Base-by-base conservation (phyloP, 2,329 filamentous ascomycete species). In the Trichoderma hamatum region DNA sequence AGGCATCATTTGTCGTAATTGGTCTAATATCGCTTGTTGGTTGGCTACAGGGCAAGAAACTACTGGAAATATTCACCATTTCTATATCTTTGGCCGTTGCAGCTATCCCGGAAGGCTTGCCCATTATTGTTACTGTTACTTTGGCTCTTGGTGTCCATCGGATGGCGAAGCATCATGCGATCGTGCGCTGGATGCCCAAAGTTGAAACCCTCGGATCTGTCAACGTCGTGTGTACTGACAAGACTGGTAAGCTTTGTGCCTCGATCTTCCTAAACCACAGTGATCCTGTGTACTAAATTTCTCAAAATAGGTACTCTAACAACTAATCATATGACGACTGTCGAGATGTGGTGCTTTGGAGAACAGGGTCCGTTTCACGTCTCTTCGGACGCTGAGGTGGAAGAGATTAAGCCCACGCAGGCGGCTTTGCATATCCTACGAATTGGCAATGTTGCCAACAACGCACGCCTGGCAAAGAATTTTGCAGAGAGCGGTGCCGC, bases 201-300 rank as follows among this genome's bases (percentile, higher is more conserved):
- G 96, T 99, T 10, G 96, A 99, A 79, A 99, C 96, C 0, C 83
- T 99, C 5, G 96, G 96, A 10, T 97, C 94, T n/a, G 96, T 99
- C 70, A 99, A 98, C 75, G 94, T 99, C n/a, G 93, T 99, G 7
- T 99, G 96, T 82, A 97, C 94, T 73, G 96, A 99, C 84, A 99
- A 99, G 82, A 99, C 96, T 54, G 93, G 89, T 89, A 81, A 74
- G 71, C 16, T 51, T 34, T 2, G 14, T 13, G 26, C 46, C 21
- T 3, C 6, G 34, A 19, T 28, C 39, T 32, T 54, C 28, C 1
- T 26, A 5, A 46, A 32, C 30, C 43, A 32, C 14, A 49, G 19
- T 24, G 16, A 32, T 19, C 34, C 7, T 16, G 7, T 61, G 3
- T 51, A 26, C 63, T 67, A 10, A 67, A 7, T n/a, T 49, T 3